Conservation (phyloP, 805 yeast genomes). For the Maudiozyma turicensis region DNA sequence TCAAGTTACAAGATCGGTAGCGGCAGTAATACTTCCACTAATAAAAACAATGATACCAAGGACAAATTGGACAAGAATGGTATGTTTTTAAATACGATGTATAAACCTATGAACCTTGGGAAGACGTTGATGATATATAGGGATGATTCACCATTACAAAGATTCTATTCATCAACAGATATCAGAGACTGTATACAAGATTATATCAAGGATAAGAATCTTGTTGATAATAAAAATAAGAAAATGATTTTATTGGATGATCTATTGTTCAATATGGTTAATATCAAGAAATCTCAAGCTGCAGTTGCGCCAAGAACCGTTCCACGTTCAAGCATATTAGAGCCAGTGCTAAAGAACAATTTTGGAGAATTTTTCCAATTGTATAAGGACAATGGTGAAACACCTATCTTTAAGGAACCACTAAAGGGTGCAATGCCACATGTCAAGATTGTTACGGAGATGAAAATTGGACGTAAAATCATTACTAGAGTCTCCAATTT, state of each 20-base stretch:
- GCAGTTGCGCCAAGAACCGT: slow-evolving; percentile 26
- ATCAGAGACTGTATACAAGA: slow-evolving; percentile 41
- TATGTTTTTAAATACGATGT: slow-evolving; percentile 32
- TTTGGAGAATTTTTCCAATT: slow-evolving; percentile 45
- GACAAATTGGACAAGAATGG: slow-evolving; percentile 14
- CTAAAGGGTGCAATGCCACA: slow-evolving; percentile 60
- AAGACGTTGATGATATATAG: slow-evolving; percentile 35
- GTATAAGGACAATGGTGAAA: slow-evolving; percentile 22
- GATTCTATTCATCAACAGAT: slow-evolving; percentile 43
- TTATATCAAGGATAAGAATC: slow-evolving; percentile 45
- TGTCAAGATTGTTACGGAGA: slow-evolving; percentile 58
- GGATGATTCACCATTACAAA: slow-evolving; percentile 30
- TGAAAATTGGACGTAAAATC: slow-evolving; percentile 71
- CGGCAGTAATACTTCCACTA: slow-evolving; percentile 1
- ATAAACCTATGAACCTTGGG: slow-evolving; percentile 47
- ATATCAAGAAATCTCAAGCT: slow-evolving; percentile 14
- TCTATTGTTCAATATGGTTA: slow-evolving; percentile 33
- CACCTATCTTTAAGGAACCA: slow-evolving; percentile 38
- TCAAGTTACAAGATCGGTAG: slow-evolving; percentile 48
- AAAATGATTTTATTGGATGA: slow-evolving; percentile 49
- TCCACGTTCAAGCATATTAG: slow-evolving; percentile 38
- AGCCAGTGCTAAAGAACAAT: slow-evolving; percentile 34
- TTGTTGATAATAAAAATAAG: slow-evolving; percentile 45
- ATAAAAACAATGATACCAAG: slow-evolving; percentile 8
- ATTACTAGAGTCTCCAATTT: slow-evolving; percentile 65